phyloP scores from a whole-genome alignment of 2,329 filamentous ascomycete genomes.

The Fusarium luffae region DNA sequence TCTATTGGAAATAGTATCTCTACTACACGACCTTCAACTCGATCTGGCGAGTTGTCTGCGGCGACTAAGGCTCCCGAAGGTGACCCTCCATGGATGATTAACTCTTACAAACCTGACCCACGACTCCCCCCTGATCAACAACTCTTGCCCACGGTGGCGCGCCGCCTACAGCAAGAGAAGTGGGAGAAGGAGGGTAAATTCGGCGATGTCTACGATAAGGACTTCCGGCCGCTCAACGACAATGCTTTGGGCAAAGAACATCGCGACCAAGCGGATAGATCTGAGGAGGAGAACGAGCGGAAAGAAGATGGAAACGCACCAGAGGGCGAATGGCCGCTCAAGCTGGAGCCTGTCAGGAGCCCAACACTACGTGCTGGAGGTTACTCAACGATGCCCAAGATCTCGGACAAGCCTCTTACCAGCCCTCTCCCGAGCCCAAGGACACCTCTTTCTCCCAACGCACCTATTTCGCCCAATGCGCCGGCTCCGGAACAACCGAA shows the following conservation, averaged over 20 bases:
- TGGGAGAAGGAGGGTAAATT: conserved; percentile 94
- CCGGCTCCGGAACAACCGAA: conserved; percentile 39
- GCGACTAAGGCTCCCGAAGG: conserved; percentile 81
- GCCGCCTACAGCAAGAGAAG: conserved; percentile 89
- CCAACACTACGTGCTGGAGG: conserved; percentile 59
- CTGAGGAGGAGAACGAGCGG: conserved; percentile 19
- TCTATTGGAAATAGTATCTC: conserved; percentile 58
- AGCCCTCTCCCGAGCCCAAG: conserved; percentile 58
- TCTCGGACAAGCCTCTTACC: conserved; percentile 53
- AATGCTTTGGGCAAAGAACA: conserved; percentile 59
- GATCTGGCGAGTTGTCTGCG: conserved; percentile 66
- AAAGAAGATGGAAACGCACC: conserved; percentile 27
- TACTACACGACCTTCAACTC: conserved; percentile 68
- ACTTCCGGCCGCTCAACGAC: conserved; percentile 85
- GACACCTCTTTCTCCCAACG: conserved; percentile 55
- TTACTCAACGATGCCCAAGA: conserved; percentile 73
- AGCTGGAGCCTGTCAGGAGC: conserved; percentile 58
- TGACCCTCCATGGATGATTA: conserved; percentile 94
- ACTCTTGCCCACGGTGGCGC: conserved; percentile 92
- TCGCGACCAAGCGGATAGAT: conserved; percentile 55
- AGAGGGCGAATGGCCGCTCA: conserved; percentile 70
- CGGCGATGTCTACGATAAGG: conserved; percentile 85
- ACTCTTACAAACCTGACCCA: conserved; percentile 95
- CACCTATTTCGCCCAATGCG: conserved; percentile 26
- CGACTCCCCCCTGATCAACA: conserved; percentile 94